These are phyloP conservation scores for Penicillium sp. DNA, from an alignment of 2,329 filamentous ascomycete genomes.

Conservation along the genomic window DNA sequence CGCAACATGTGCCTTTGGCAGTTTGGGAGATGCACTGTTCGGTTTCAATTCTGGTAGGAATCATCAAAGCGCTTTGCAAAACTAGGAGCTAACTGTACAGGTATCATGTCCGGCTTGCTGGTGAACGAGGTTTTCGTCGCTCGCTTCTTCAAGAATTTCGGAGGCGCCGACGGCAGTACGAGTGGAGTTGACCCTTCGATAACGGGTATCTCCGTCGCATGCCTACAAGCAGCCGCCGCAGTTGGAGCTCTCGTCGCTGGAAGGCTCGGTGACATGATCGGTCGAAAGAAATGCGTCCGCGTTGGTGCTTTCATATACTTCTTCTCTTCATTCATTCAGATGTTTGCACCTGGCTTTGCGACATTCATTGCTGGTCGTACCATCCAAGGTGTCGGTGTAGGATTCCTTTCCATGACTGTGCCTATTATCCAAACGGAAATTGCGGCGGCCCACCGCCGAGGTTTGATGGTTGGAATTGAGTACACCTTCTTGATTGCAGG, in stretches of 20 bases:
- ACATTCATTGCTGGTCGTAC: slow-evolving; percentile 38
- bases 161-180: slow-evolving; percentile 37
- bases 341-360: slow-evolving; percentile 37
- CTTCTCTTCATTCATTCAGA: slow-evolving; percentile 41
- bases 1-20: slow-evolving; percentile 44
- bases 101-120: slow-evolving; percentile 45
- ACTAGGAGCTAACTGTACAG: slow-evolving; percentile 17
- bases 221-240: slow-evolving; percentile 40
- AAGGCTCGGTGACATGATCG: slow-evolving; percentile 39
- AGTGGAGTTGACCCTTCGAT: slow-evolving; percentile 37
- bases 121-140: slow-evolving; percentile 44
- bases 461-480: slow-evolving; percentile 44
- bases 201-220: slow-evolving; percentile 41
- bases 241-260: slow-evolving; percentile 38
- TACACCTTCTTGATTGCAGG: slow-evolving; percentile 41
- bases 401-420: slow-evolving; percentile 39
- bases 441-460: slow-evolving; percentile 38
- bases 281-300: slow-evolving; percentile 40
- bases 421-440: slow-evolving; percentile 44
- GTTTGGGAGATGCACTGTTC: slow-evolving; percentile 44
- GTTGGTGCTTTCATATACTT: slow-evolving; percentile 42
- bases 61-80: background rate
- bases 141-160: slow-evolving; percentile 43
- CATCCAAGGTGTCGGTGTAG: slow-evolving; percentile 39
- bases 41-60: slow-evolving; percentile 44